Evolutionary conservation across 2,329 filamentous ascomycete species (phyloP).

Genomic region (Fusarium heterosporum): DNA sequence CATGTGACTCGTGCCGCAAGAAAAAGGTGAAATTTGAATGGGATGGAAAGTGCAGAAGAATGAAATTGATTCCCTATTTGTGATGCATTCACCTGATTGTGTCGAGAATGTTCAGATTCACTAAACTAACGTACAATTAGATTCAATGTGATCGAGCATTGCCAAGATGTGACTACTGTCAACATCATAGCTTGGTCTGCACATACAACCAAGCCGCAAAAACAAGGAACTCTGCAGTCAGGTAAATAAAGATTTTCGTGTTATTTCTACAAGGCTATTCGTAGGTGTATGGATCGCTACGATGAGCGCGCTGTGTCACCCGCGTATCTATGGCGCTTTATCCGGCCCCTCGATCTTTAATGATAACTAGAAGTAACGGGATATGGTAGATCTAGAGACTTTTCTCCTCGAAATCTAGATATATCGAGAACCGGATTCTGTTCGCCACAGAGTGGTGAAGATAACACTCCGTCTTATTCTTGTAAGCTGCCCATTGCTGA

Average conservation of each 20-base stretch:
- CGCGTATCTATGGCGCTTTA: too few species aligned
- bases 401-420: not conserved
- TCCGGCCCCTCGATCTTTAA: too few species aligned
- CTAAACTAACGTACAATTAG: not conserved
- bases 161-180: constrained; percentile 16
- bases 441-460: not conserved
- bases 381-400: not conserved
- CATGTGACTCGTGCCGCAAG: constrained; percentile 16
- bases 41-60: not conserved
- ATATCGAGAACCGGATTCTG: not conserved
- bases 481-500: not conserved
- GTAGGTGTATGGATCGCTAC: too few species aligned
- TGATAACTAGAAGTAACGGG: not conserved
- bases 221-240: not conserved
- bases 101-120: not conserved
- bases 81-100: not conserved
- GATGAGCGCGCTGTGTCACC: too few species aligned
- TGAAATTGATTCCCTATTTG: too few species aligned
- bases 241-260: not conserved
- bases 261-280: too few species aligned
- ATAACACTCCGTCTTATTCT: not conserved
- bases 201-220: not conserved
- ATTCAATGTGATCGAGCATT: constrained; percentile 8
- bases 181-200: not conserved
- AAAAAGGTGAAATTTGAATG: constrained; percentile 2